Conservation (phyloP, 192 early-diverging fungal species). For the Linnemannia elongata region DNA sequence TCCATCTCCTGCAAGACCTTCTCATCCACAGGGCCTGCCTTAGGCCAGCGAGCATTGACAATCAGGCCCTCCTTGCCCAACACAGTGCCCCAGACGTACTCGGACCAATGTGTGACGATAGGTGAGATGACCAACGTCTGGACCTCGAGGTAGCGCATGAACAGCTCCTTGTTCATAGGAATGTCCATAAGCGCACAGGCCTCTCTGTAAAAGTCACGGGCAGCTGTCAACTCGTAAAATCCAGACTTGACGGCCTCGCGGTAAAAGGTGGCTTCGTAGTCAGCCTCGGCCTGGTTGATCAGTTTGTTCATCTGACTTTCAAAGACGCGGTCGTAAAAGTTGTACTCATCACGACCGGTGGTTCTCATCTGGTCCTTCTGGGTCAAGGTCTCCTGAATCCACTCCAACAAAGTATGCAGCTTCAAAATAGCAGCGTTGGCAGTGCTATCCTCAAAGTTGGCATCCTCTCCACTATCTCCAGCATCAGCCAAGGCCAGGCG, state of each 20-base stretch:
- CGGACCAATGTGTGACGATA: constrained; percentile 94
- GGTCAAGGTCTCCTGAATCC: constrained; percentile 82
- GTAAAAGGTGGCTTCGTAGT: constrained; percentile 88
- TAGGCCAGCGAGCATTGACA: constrained; percentile 74
- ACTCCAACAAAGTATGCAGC: constrained; percentile 91
- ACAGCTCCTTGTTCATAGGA: constrained; percentile 87
- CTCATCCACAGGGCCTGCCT: constrained; percentile 74
- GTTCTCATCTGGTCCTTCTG: constrained; percentile 61
- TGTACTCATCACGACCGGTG: constrained; percentile 63
- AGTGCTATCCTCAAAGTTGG: constrained; percentile 96
- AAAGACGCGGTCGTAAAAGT: constrained; percentile 93
- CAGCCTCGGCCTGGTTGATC: constrained; percentile 73
- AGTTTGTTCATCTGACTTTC: constrained; percentile 89
- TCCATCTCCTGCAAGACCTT: constrained; percentile 78
- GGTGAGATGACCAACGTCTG: constrained; percentile 91
- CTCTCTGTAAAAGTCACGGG: constrained; percentile 92
- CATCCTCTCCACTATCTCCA: constrained; percentile 96
- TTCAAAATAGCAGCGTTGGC: constrained; percentile 97
- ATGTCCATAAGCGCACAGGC: constrained; percentile 71
- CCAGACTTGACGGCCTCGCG: constrained; percentile 93
- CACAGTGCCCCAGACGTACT: constrained; percentile 88
- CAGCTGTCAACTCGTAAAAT: constrained; percentile 90
- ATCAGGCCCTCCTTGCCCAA: constrained; percentile 79
- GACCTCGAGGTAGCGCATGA: constrained; percentile 85
- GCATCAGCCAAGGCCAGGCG: constrained; percentile 96